Evolutionary conservation across 2,329 filamentous ascomycete species (phyloP), one percentile per base, ranked within the genome.

Genomic region (Ophiocordyceps robertsii): DNA sequence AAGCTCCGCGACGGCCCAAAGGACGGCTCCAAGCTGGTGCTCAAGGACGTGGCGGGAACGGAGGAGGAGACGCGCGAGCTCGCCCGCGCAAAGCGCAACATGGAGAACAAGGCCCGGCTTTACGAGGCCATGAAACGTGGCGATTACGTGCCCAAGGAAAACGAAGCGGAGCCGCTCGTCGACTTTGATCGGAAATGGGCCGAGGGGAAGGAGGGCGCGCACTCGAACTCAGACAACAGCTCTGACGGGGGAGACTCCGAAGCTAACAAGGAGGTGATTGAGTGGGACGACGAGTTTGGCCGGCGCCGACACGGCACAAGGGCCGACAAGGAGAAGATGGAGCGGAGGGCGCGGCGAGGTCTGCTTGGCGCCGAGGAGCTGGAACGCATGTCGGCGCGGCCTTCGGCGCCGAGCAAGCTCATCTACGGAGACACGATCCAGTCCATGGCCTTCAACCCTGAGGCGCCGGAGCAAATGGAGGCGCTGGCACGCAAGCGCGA

Each of bases 171-270:
- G 51, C 72, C 75, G 21, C 73, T 94, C 24, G 82, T 98, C 3
- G 90, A 98, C 64, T 98, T 98, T 61, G 92, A 96, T 62, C 73
- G 82, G 46, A 98, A 96, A 65, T 96, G 92, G 89, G 87, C 83
- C 0, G 85, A 94, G 56, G 66, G 17, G 11, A 13, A 17, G 6
- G 29, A 30, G 16, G 21, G 21, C 19, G 2, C 12, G 7, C 3
- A 14, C 6, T 30, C 35, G 21, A 19, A 68, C 21, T 68, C 79
- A 43, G 82, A 64, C n/a, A 56, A 49, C 7, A 55, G 55, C 36
- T 61, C 56, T 43, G 58, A 58, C 10, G 57, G 65, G 7, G 61
- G 59, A 3, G 62, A 65, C 2, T 61, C 61, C n/a, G 58, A 59
- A 3, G 66, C 67, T 13, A 65, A 60, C 37, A 67, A 71, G 24